Evolutionary conservation across 768 basidiomycete genomes (phyloP), one percentile per base, ranked within the genome.

Genomic region (Boletales sp.): DNA sequence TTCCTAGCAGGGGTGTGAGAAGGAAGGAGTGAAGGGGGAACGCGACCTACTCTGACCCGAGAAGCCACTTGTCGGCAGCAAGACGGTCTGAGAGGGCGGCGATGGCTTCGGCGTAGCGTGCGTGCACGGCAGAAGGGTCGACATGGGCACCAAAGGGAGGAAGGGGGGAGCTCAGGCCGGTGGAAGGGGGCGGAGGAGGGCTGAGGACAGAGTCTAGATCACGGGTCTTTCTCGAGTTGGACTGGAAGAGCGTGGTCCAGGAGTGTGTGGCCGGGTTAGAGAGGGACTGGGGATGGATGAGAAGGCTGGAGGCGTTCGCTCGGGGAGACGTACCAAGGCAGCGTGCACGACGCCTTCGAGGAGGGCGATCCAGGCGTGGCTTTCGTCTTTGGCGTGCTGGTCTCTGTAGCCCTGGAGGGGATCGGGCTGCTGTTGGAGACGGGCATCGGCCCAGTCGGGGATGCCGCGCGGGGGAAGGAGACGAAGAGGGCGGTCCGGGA

Each of bases 301-400:
- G 51, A 31, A 49, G 53, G 8, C 25, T 28, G 25, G 25, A 28
- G 25, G 25, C 5, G 25, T 6, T 28, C 25, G 25, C 25, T 7
- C 25, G 37, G 48, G 41, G 31, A 53, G 12, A 71, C 80, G 47
- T 55, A 90, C 83, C 68, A 93, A 65, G 12, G 87, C 85, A 55
- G 86, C 84, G 63, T 90, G 90, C 8, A 93, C 80, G 41, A 77
- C 72, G 33, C 83, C 83, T 65, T 93, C 87, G 36, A 93, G 78
- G 31, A 93, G 74, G 2, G 87, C 72, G 21, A 90, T 78, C 90
- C 90, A 93, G 1, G 90, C 90, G 38, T 82, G 77, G 57, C 87
- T 87, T 65, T 93, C 90, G 57, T 88, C 83, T 43, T 77, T 73
- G 19, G 84, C 72, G 17, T 70, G 66, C 41, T 76, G 72, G 55